Percentiles rank a stretch among this genome's conserved stretches.
phyloP scores from a whole-genome alignment of 1,284 basidiomycete genomes.

The Tausonia pullulans region DNA sequence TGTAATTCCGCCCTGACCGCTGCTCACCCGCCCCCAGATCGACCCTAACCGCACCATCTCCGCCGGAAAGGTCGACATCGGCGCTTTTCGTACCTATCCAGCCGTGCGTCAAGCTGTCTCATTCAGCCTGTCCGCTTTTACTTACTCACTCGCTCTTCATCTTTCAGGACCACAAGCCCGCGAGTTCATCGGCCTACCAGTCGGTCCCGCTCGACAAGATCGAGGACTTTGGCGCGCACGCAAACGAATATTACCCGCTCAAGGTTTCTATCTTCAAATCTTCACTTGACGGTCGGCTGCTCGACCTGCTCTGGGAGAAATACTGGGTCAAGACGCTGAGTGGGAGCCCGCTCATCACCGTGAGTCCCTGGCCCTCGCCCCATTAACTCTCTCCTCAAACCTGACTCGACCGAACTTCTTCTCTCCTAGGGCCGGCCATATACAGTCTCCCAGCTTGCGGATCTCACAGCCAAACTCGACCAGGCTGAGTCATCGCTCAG shows the following conservation, averaged over 20 bases:
- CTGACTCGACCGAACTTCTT: background rate
- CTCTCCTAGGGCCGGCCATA: slow-evolving; percentile 73
- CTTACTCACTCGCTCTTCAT: background rate
- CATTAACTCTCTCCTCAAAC: background rate
- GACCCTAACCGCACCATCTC: slow-evolving; percentile 97
- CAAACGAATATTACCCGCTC: slow-evolving; percentile 89
- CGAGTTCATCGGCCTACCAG: slow-evolving; percentile 69
- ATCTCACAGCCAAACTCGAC: slow-evolving; percentile 72
- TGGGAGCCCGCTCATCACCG: slow-evolving; percentile 79
- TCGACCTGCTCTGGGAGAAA: slow-evolving; percentile 94
- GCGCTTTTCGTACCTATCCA: slow-evolving; percentile 93
- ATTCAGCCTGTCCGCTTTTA: background rate
- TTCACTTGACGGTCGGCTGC: slow-evolving; percentile 67
- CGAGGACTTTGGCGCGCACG: slow-evolving; percentile 95
- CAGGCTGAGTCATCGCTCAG: slow-evolving; percentile 24
- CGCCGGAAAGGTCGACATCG: slow-evolving; percentile 95
- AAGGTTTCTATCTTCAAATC: slow-evolving; percentile 94
- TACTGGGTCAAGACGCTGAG: slow-evolving; percentile 97
- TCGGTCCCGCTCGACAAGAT: slow-evolving; percentile 89
- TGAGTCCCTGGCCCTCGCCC: slow-evolving; percentile 35
- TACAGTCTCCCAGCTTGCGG: slow-evolving; percentile 73
- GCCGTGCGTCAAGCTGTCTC: slow-evolving; percentile 38
- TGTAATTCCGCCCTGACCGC: background rate
- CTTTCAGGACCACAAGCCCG: slow-evolving; percentile 61
- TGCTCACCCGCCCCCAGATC: slow-evolving; percentile 45